Evolutionary conservation across 2,329 filamentous ascomycete genomes (phyloP), one percentile per base, ranked within the genome.

Genomic region (Calonectria pseudoturangicola): DNA sequence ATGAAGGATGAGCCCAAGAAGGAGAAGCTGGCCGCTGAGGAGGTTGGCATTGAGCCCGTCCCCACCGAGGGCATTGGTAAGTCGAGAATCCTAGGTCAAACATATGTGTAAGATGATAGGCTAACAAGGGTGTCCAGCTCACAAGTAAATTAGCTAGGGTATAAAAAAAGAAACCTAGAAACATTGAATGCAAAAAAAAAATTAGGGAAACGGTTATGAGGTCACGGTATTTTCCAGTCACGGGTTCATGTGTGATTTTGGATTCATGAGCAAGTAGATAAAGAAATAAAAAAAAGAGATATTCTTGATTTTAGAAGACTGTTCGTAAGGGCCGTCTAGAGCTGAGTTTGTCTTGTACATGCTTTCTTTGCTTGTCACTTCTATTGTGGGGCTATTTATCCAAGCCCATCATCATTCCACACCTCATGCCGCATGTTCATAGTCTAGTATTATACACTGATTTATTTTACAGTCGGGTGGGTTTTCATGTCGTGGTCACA

Each of bases 1-100:
- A 98, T 99, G 95, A 98, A 98, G 91, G 94, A 96, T 18, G 78
- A 80, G 18, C 76, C 74, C 72, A 84, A 85, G 76, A 87, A 87
- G 82, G 89, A 89, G 82, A 88, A 87, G 82, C 79, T 84, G 73
- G 85, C 79, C 12, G 79, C 79, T 7, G 79, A 80, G 73, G 76
- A 79, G 36, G 79, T 67, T 63, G 77, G 77, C 51, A 79, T 80
- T 67, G 79, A 80, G 72, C 79, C 79, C 28, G 18, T 80, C 43
- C 79, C 79, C 18, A 76, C 76, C 27, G 79, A 80, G 69, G 79
- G 79, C 36, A 80, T 80, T 73, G 73, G 79, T 80, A 74, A 79
- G 79, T 70, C 18, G 41, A 33, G n/a, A 30, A 39, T 21, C 12
- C n/a, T 47, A 25, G 36, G 18, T 25, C 10, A 13, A 41, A 9